Evolutionary conservation across 2,329 filamentous ascomycete species (phyloP), one percentile per base, ranked within the genome.

Genomic region (Colletotrichum zoysiae): DNA sequence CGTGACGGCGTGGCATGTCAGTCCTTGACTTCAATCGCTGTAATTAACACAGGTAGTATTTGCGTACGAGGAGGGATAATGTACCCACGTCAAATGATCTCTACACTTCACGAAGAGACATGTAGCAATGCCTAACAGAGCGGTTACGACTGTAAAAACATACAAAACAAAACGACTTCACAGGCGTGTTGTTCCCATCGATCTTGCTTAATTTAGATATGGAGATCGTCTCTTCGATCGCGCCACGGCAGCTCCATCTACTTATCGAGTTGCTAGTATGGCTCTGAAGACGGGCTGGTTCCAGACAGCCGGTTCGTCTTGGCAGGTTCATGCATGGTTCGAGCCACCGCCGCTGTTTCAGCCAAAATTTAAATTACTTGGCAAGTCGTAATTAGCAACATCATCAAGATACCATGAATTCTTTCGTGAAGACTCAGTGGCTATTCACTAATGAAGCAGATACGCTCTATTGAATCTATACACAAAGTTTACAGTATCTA

Each of bases 381-480:
- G 42, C 33, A 51, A 38, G 11, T n/a, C 2, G 1, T 26, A 2
- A 16, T 16, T 38, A 16, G 14, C 8, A 26, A 18, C 23, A 3
- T 50, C 30, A 63, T 53, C 5, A 26, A 20, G 16, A 33, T 44
- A 14, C 18, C 20, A 5, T 4, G 4, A 1, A 4, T n/a, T 2
- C 3, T 14, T 4, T 0, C 5, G 12, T n/a, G n/a, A n/a, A n/a
- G n/a, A n/a, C n/a, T n/a, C n/a, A n/a, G n/a, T n/a, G n/a, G n/a
- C n/a, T n/a, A 30, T 46, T 59, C 64, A 46, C 20, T 35, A 14
- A 20, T 67, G 40, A 67, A 71, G 48, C 61, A 67, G 18, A 51
- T 62, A 71, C 40, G 57, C 42, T 71, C 33, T 30, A 62, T 67
- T 71, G 42, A 57, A 30, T 62, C 33, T 67, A 33, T 67, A 44